Percentiles rank a stretch among this genome's conserved stretches.
Evolutionary conservation across 1,284 basidiomycete genomes (phyloP).

Genomic region (Trichosporon sp.): DNA sequence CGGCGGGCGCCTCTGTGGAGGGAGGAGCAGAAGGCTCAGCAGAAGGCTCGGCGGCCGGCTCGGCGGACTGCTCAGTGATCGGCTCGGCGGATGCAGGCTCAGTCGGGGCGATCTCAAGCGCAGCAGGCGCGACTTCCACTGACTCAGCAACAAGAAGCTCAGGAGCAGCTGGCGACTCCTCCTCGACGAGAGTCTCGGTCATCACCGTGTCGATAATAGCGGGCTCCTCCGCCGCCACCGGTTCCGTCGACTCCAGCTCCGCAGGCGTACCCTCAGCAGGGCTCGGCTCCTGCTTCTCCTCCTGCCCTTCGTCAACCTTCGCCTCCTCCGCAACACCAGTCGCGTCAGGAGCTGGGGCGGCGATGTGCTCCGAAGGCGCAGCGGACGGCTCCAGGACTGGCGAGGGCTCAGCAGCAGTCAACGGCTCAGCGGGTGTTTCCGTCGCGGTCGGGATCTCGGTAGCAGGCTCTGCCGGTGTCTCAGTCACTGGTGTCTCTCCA

Average conservation of each 20-base stretch:
- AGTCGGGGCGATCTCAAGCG: neutral
- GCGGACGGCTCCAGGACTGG: neutral
- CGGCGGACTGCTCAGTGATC: neutral
- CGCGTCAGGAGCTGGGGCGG: too few species aligned
- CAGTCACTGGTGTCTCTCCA: slow-evolving; percentile 18
- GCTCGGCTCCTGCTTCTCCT: neutral
- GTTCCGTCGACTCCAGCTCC: neutral
- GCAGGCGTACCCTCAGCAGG: slow-evolving; percentile 12
- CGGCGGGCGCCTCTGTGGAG: neutral
- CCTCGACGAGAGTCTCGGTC: neutral
- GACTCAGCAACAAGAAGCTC: neutral
- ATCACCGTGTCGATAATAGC: neutral
- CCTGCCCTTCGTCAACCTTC: neutral
- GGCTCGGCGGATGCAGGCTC: neutral
- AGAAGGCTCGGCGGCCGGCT: neutral
- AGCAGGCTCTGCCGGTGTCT: neutral
- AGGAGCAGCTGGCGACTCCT: neutral
- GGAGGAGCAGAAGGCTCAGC: neutral
- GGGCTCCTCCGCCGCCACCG: neutral
- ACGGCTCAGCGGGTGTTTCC: neutral
- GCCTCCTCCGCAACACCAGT: neutral
- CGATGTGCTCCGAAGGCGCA: neutral
- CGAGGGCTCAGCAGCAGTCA: slow-evolving; percentile 1
- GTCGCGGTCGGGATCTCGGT: slow-evolving; percentile 2
- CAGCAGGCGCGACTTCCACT: neutral